These are phyloP conservation scores for Phytophthora melonis DNA, from an alignment of 352 stramenopile genomes.

Conservation along the genomic window DNA sequence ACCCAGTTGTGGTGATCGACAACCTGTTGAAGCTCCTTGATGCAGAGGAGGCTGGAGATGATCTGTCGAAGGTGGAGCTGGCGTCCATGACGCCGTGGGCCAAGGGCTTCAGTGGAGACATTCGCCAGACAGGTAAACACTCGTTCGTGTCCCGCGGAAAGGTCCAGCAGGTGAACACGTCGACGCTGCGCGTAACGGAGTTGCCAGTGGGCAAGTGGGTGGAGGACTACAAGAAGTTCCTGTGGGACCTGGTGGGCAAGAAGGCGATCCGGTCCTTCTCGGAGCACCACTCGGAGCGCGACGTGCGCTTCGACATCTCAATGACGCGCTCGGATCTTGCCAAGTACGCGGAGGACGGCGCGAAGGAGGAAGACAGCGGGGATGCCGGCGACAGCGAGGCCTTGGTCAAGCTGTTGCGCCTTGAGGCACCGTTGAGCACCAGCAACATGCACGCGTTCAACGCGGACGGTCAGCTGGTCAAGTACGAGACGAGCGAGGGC, in stretches of 20 bases:
- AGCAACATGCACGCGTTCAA: conserved; percentile 99
- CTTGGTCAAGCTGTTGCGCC: conserved; percentile 94
- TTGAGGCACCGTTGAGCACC: conserved; percentile 94
- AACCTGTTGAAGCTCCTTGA: conserved; percentile 92
- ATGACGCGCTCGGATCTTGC: conserved; percentile 86
- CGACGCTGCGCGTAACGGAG: conserved; percentile 97
- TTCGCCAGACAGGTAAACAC: conserved; percentile 76
- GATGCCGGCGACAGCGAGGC: conserved; percentile 45
- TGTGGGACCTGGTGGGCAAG: conserved; percentile 94
- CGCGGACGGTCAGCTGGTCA: conserved; percentile 89
- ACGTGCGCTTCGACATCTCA: conserved; percentile 85
- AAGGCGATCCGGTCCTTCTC: conserved; percentile 92
- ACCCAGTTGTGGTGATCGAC: conserved; percentile 96
- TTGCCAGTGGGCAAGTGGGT: conserved; percentile 98
- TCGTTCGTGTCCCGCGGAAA: conserved; percentile 81
- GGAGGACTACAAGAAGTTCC: conserved; percentile 98
- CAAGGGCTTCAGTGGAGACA: conserved; percentile 95
- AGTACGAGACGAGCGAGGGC: conserved; percentile 90
- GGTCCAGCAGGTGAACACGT: conserved; percentile 87
- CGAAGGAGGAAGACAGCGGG: conserved; percentile 26
- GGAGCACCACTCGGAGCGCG: conserved; percentile 97
- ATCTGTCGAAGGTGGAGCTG: conserved; percentile 42
- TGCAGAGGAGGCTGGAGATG: conserved; percentile 55
- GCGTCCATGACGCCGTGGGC: conserved; percentile 95
- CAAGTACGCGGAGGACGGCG: conserved; percentile 61